Conservation (phyloP, 257 asterid genomes). For the Nicotiana paniculata region DNA sequence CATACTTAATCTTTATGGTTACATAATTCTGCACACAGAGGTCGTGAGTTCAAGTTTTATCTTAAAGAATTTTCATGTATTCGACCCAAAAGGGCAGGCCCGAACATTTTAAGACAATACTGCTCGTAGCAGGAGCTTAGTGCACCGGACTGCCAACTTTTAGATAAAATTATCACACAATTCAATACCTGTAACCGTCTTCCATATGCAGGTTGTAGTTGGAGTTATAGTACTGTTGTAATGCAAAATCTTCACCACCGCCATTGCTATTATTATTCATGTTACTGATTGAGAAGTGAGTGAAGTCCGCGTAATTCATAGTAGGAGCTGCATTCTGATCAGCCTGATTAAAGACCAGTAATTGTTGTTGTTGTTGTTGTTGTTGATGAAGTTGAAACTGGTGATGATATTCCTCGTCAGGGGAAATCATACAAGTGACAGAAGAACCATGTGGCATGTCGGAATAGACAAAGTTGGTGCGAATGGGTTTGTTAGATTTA, state of each 20-base stretch:
- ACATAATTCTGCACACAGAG: too few relatives aligned
- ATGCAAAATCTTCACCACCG: not conserved
- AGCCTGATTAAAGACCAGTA: conserved; percentile 26
- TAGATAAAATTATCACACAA: too few relatives aligned
- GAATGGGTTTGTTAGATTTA: conserved; percentile 34
- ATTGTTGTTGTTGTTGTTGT: not conserved
- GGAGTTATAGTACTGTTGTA: not conserved
- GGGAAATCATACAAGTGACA: conserved; percentile 69
- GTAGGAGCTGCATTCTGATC: not conserved
- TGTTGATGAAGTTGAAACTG: conserved; percentile 10
- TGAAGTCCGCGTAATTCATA: not conserved
- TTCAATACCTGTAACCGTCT: not conserved
- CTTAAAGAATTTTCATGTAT: too few relatives aligned
- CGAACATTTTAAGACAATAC: too few relatives aligned
- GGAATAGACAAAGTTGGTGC: conserved; percentile 82
- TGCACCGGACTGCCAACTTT: too few relatives aligned
- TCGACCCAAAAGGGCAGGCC: too few relatives aligned
- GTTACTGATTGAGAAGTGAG: not conserved
- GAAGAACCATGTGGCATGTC: conserved; percentile 90
- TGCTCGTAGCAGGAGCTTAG: too few relatives aligned
- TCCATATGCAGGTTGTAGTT: not conserved
- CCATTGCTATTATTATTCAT: not conserved
- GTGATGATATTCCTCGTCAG: conserved; percentile 45
- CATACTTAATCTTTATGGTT: not conserved
- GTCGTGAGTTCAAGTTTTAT: too few relatives aligned